A percentile compares a stretch with the other conserved stretches of the same genome.
Conservation (phyloP, 768 basidiomycete genomes). For the Hortiboletus flavorubellus region DNA sequence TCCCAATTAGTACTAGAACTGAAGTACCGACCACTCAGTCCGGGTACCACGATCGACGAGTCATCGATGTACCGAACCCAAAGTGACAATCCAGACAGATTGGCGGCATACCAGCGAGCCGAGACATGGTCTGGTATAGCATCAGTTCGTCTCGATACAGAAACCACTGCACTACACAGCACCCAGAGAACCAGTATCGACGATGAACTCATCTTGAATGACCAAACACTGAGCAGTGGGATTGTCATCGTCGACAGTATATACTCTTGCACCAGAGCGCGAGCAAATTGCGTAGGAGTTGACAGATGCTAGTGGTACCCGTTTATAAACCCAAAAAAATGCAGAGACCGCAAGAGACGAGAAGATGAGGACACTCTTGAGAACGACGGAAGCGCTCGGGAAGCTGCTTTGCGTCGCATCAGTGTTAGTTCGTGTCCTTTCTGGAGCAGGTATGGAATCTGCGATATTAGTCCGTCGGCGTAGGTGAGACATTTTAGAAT, state of each 20-base stretch:
- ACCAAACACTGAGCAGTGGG: conserved; percentile 62
- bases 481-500: conserved; percentile 6
- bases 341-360: conserved; percentile 5
- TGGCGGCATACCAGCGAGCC: conserved; percentile 35
- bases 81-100: conserved; percentile 26
- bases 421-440: neutral
- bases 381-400: neutral
- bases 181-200: conserved; percentile 57
- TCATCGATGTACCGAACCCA: conserved; percentile 48
- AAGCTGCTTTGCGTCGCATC: neutral
- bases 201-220: conserved; percentile 47
- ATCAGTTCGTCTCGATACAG: conserved; percentile 1
- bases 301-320: conserved; percentile 11
- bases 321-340: conserved; percentile 9
- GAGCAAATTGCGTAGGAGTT: conserved; percentile 64
- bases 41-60: conserved; percentile 66
- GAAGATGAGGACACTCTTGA: conserved; percentile 4
- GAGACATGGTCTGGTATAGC: conserved; percentile 39
- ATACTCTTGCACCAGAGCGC: conserved; percentile 46
- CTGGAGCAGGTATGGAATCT: neutral
- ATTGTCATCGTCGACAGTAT: conserved; percentile 60
- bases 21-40: conserved; percentile 61
- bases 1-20: conserved; percentile 21
- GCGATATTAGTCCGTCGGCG: conserved; percentile 7
- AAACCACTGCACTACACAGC: conserved; percentile 17